A percentile compares a stretch with the other conserved stretches of the same genome.
Conservation (phyloP, 345 rosid species). For the Eutrema japonicum region DNA sequence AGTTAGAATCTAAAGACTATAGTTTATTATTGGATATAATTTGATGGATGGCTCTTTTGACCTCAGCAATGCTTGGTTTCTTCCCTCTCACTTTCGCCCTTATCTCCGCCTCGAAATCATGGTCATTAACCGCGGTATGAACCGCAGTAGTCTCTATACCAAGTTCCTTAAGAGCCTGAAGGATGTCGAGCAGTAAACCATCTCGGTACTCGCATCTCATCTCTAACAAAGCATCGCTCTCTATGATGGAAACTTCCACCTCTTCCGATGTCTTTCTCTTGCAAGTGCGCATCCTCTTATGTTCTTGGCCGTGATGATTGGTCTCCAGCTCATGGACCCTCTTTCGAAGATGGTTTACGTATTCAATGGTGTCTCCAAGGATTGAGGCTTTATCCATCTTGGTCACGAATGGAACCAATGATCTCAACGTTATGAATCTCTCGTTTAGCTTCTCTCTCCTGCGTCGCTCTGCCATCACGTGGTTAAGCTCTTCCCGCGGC, state of each 20-base stretch:
- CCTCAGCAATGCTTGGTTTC: constrained; percentile 85
- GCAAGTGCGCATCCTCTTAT: constrained; percentile 47
- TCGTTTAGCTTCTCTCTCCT: constrained; percentile 94
- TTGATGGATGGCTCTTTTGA: constrained; percentile 73
- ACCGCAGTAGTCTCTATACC: constrained; percentile 74
- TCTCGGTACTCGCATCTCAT: constrained; percentile 72
- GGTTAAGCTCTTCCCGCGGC: constrained; percentile 77
- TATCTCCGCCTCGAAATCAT: constrained; percentile 68
- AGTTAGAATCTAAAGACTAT: constrained; percentile 33
- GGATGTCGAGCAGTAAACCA: constrained; percentile 79
- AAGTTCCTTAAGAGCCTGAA: constrained; percentile 72
- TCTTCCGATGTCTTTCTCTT: constrained; percentile 49
- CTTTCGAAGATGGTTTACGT: constrained; percentile 81
- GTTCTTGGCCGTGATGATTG: constrained; percentile 17
- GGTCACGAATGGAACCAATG: constrained; percentile 92
- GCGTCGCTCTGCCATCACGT: constrained; percentile 91
- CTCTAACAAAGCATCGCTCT: constrained; percentile 81
- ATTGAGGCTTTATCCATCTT: constrained; percentile 99
- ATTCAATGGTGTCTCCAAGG: constrained; percentile 92
- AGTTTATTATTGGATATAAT: constrained; percentile 46
- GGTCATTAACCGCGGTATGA: constrained; percentile 61
- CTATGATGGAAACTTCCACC: constrained; percentile 94
- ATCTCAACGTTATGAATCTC: constrained; percentile 74
- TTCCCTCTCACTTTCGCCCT: constrained; percentile 88
- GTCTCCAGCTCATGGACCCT: constrained; percentile 82